phyloP scores from a whole-genome alignment of 1,139 yeast species.

The Geotrichum siamense region DNA sequence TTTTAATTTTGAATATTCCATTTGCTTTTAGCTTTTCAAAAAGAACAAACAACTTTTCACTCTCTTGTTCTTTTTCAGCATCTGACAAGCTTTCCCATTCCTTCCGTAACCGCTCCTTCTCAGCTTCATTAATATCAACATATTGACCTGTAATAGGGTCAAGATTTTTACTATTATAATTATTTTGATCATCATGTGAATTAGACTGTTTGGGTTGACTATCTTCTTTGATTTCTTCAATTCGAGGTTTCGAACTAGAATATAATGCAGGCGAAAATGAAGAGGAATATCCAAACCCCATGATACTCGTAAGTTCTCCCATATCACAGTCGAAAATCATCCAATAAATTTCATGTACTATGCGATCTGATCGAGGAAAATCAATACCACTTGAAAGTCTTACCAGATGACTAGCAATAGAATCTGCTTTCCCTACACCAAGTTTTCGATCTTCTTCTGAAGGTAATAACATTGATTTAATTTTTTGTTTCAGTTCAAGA shows the following conservation, averaged over 20 bases:
- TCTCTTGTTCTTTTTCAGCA: constrained; percentile 50
- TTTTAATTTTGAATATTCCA: constrained; percentile 37
- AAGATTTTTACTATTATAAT: constrained; percentile 8
- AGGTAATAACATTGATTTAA: constrained; percentile 19
- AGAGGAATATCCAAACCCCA: constrained; percentile 31
- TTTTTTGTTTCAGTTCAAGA: constrained; percentile 1
- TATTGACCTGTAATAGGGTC: constrained; percentile 32
- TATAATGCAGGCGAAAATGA: constrained; percentile 22
- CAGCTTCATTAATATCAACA: constrained; percentile 1
- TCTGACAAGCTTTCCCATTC: constrained; percentile 37
- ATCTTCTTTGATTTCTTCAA: neutral
- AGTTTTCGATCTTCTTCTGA: constrained; percentile 20
- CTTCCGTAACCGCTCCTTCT: constrained; percentile 4
- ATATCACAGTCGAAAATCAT: constrained; percentile 21
- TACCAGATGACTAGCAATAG: constrained; percentile 20
- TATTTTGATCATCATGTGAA: neutral
- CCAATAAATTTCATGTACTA: constrained; percentile 24
- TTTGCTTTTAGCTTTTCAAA: constrained; percentile 46
- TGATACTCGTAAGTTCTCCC: constrained; percentile 24
- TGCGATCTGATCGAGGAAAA: constrained; percentile 19
- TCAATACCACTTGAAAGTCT: constrained; percentile 21
- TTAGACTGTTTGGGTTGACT: neutral
- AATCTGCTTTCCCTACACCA: constrained; percentile 21
- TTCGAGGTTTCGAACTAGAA: neutral
- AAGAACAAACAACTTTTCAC: constrained; percentile 45